These are phyloP conservation scores for Boletus barrowsii DNA, from an alignment of 768 basidiomycete species.

Conservation along the genomic window DNA sequence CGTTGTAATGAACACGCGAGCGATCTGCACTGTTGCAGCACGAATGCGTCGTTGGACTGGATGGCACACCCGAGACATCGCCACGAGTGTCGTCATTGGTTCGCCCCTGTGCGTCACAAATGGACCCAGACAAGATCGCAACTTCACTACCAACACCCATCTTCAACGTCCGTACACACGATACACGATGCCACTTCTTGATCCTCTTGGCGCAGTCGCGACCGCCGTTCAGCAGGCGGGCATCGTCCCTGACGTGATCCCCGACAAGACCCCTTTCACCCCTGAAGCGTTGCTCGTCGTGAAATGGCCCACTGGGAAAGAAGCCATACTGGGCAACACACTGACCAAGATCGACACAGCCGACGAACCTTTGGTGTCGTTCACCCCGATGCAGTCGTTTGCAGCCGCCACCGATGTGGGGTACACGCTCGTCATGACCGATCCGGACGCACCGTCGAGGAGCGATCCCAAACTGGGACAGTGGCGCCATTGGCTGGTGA, in stretches of 20 bases:
- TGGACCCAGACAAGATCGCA: not conserved
- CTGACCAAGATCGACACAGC: constrained; percentile 37
- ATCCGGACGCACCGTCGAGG: constrained; percentile 57
- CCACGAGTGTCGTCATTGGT: constrained; percentile 11
- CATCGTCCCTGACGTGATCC: constrained; percentile 33
- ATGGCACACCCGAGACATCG: not conserved
- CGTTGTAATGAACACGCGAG: not conserved
- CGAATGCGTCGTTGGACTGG: too few relatives aligned
- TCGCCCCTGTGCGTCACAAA: not conserved
- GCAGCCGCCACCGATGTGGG: constrained; percentile 32
- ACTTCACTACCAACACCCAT: not conserved
- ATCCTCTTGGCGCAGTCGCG: constrained; percentile 25
- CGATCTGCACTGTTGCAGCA: not conserved
- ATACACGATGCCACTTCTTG: constrained; percentile 22
- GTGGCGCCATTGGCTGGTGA: constrained; percentile 59
- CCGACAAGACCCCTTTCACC: constrained; percentile 20
- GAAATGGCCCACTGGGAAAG: constrained; percentile 30
- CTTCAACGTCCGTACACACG: not conserved
- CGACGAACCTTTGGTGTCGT: constrained; percentile 49
- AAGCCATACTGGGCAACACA: constrained; percentile 37
- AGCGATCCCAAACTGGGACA: constrained; percentile 46
- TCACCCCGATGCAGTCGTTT: constrained; percentile 41
- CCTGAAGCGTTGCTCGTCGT: constrained; percentile 29
- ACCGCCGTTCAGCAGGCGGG: constrained; percentile 14
- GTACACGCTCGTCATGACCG: constrained; percentile 56